Conservation (phyloP, 179 eudicot genomes). For the Beta macrorhiza region DNA sequence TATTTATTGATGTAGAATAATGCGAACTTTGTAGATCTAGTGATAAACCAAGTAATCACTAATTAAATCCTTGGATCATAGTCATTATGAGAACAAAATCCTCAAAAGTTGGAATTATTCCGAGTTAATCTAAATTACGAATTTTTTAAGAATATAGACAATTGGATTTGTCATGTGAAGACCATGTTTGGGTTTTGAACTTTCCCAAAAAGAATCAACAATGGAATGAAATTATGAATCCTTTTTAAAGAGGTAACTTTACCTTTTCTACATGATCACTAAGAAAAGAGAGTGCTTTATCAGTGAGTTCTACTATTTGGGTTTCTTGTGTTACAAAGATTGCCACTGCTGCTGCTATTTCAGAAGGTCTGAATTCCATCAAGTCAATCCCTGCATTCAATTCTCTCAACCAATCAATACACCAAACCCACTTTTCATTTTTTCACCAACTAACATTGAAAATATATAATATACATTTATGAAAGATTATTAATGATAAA, state of each 20-base stretch:
- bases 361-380: slow-evolving; percentile 90
- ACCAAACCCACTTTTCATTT: slow-evolving; percentile 16
- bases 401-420: slow-evolving; percentile 34
- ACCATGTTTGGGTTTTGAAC: no score
- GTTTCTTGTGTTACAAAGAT: slow-evolving; percentile 54
- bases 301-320: slow-evolving; percentile 47
- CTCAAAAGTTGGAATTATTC: no score
- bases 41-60: no score
- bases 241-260: slow-evolving; percentile 21
- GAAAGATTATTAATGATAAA: not conserved
- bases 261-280: slow-evolving; percentile 60
- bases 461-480: not conserved
- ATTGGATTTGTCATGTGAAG: no score
- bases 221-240: no score
- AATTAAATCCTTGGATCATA: not conserved
- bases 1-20: no score
- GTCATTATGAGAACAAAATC: no score
- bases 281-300: slow-evolving; percentile 49
- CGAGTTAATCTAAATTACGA: no score
- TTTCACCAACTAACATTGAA: slow-evolving; percentile 20
- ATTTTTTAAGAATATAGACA: no score
- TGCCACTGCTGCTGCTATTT: slow-evolving; percentile 94
- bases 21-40: no score
- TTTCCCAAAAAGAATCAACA: no score
- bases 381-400: slow-evolving; percentile 68